Evolutionary conservation across 2,329 filamentous ascomycete species (phyloP).

Genomic region (Venturia asperata): DNA sequence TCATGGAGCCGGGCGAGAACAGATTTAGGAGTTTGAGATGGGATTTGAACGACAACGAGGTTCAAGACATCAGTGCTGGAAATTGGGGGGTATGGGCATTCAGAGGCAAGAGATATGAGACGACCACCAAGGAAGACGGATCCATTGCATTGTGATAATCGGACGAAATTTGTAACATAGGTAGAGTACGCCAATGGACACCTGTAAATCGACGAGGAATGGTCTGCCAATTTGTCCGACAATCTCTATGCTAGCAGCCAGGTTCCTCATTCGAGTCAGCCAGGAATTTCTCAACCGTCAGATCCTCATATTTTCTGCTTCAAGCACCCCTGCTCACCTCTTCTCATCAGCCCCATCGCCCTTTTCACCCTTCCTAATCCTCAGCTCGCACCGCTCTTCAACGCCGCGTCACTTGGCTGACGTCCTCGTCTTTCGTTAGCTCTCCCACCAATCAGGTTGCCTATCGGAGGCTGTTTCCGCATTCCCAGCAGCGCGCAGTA

Average conservation of each 20-base stretch:
- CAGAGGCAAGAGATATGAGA: constrained; percentile 88
- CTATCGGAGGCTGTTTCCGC: not conserved
- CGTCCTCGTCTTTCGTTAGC: not conserved
- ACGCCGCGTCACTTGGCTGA: no score
- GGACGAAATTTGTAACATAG: not conserved
- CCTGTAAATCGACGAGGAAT: not conserved
- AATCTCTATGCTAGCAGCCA: no score
- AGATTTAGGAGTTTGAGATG: constrained; percentile 86
- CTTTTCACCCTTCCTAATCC: not conserved
- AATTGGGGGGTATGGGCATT: constrained; percentile 99
- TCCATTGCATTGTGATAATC: not conserved
- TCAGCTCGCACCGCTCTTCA: no score
- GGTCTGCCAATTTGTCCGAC: not conserved
- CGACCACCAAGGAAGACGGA: constrained; percentile 27
- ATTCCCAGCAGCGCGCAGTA: not conserved
- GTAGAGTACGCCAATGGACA: not conserved
- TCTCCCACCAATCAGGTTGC: not conserved
- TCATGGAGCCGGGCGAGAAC: constrained; percentile 91
- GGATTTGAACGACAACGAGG: constrained; percentile 94
- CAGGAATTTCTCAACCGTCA: no score
- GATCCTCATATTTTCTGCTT: no score
- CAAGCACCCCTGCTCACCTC: no score
- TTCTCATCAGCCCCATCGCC: not conserved
- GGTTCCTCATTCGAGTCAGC: no score
- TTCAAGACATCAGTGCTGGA: constrained; percentile 86